Evolutionary conservation across 2,329 filamentous ascomycete genomes (phyloP), one percentile per base, ranked within the genome.

Genomic region (Rugonectria rugulosa): DNA sequence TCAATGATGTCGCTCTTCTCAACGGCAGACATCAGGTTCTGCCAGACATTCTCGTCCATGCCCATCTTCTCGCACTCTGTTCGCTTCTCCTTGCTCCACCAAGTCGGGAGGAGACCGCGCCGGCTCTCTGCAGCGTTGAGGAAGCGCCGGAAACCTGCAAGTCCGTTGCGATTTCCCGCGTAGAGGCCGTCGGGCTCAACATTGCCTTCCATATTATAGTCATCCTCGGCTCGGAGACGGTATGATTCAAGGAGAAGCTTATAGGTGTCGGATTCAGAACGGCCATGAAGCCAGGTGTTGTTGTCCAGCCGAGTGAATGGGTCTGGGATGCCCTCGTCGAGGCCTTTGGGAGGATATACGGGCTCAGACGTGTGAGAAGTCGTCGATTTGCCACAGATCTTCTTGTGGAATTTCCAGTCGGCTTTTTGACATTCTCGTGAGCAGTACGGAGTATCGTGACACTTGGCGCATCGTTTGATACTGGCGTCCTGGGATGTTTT

Each of bases 371-470:
- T 31, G 27, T 10, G 26, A 2, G 29, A 17, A 7, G 46, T 31
- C n/a, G 37, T 38, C 56, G 66, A 56, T 56, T 66, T 70, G 40
- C 60, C 64, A 67, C 80, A 83, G 8, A 65, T 57, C 54, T 74
- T 75, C 62, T 80, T 80, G 67, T 85, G 81, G 3, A 14, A 21
- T 59, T 80, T 79, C 79, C 78, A 85, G 63, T 84, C 73, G 2
- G 68, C 64, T 58, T 78, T 80, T 65, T 84, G 78, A 69, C 82
- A 85, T 29, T 77, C 74, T 20, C 72, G 72, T 36, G 78, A 80
- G 73, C 82, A 86, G 69, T 85, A 85, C 21, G 61, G 69, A 0
- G 73, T 71, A 0, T 60, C 60, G n/a, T 70, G 72, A 73, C 81
- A 83, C 59, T 76, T 79, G n/a, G 76, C 74, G 64, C 81, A 83